Percentiles rank a stretch among this genome's conserved stretches.
phyloP scores from a whole-genome alignment of 495 filamentous ascomycete species.

The Hypoxylon trugodes region DNA sequence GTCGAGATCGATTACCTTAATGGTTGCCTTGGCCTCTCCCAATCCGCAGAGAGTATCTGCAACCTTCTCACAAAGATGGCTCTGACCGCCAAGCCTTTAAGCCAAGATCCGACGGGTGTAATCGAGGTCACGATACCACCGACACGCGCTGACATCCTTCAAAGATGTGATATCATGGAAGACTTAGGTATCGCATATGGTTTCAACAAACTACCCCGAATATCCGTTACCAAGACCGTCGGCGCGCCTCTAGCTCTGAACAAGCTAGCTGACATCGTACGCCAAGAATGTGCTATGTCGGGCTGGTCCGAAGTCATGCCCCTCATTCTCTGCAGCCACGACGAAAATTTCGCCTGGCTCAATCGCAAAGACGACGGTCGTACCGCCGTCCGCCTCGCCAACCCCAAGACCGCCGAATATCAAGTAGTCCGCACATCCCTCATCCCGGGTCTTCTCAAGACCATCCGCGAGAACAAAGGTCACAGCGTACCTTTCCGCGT shows the following conservation, averaged over 20 bases:
- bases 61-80: constrained; percentile 86
- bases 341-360: constrained; percentile 97
- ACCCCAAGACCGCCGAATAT: constrained; percentile 96
- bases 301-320: constrained; percentile 98
- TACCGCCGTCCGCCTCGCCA: constrained; percentile 86
- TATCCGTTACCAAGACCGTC: constrained; percentile 85
- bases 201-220: constrained; percentile 90
- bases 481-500: constrained; percentile 90
- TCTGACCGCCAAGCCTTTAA: constrained; percentile 75
- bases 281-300: constrained; percentile 89
- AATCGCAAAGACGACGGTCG: constrained; percentile 90
- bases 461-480: constrained; percentile 91
- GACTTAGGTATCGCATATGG: constrained; percentile 95
- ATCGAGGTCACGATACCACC: constrained; percentile 85
- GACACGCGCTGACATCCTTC: constrained; percentile 92
- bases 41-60: constrained; percentile 75
- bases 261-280: constrained; percentile 92
- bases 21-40: constrained; percentile 81
- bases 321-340: constrained; percentile 95
- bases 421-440: constrained; percentile 93
- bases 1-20: constrained; percentile 94
- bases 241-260: constrained; percentile 90
- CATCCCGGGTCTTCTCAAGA: constrained; percentile 92
- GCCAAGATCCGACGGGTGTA: constrained; percentile 61
- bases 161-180: constrained; percentile 98